Evolutionary conservation across 1,139 yeast genomes (phyloP), one percentile per base, ranked within the genome.

Genomic region (Saccharomycopsis phalli): DNA sequence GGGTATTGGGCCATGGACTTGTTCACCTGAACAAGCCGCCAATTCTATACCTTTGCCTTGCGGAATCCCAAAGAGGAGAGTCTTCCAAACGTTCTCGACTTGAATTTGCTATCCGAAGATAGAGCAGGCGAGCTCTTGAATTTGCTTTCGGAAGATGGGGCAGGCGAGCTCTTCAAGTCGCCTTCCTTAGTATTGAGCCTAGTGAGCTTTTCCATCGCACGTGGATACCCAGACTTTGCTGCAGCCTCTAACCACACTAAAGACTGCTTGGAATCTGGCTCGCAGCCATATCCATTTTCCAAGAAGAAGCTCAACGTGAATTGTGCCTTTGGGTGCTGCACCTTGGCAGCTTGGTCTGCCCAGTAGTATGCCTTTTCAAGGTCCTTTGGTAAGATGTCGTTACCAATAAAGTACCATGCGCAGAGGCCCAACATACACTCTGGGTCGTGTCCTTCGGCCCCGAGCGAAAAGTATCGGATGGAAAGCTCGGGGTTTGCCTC

Each of bases 371-470:
- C 94, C 58, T 87, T 95, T 42, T 65, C 71, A 47, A 81, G 86
- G 57, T 87, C 91, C 49, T 76, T 74, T 13, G 78, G 81, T 49
- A 88, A 68, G 45, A 77, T 76, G 19, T 88, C 88, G 29, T 76
- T 74, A 1, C 98, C 98, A 27, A 86, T 81, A 58, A 88, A 67
- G 57, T 87, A 88, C 96, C 97, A 91, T 2, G 96, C 95, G 59
- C 96, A 87, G 67, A 91, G 68, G 2, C 95, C 88, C 53, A 88
- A 67, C 95, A 88, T 91, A 13, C 94, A 80, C 40, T 73, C 76
- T 1, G 94, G 74, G 58, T 91, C 95, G 7, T 95, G 95, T 2
- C 81, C 80, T 35, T 78, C 60, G 0, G 97, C 95, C 1, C 94
- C 95, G 50, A 82, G 78, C 0, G 95, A 86, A 58, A 86, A 91